Percentiles rank a stretch among this genome's conserved stretches.
Evolutionary conservation across 768 basidiomycete genomes (phyloP).

Genomic region (Hypholoma fasciculare): DNA sequence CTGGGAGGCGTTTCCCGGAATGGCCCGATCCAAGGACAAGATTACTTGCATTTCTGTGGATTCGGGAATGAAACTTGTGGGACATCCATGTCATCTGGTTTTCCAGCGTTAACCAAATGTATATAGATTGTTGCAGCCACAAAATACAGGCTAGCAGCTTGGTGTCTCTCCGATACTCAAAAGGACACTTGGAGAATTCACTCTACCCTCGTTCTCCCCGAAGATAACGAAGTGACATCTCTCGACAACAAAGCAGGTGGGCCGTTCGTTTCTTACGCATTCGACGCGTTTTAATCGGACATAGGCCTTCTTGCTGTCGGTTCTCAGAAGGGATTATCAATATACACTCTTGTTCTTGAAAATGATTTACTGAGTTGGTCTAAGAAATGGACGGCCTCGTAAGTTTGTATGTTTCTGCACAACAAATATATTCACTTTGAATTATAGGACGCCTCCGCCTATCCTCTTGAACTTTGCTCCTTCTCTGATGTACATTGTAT

Average conservation of each 20-base stretch:
- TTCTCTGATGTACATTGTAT: conserved; percentile 73
- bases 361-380: conserved; percentile 86
- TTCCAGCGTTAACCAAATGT: no score
- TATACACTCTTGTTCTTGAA: conserved; percentile 77
- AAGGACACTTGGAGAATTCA: conserved; percentile 76
- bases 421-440: conserved; percentile 2
- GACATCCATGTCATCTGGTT: conserved; percentile 25
- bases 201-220: conserved; percentile 71
- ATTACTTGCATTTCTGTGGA: conserved; percentile 73
- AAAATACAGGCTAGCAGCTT: conserved; percentile 68
- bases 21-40: conserved; percentile 37
- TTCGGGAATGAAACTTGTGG: conserved; percentile 77
- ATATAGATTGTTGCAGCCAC: conserved; percentile 73
- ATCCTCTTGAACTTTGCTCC: conserved; percentile 67
- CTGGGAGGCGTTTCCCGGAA: conserved; percentile 78
- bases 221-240: conserved; percentile 53
- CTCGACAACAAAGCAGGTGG: conserved; percentile 78
- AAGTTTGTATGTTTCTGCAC: conserved; percentile 21
- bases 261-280: not conserved
- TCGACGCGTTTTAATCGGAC: conserved; percentile 19
- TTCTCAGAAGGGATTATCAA: conserved; percentile 56
- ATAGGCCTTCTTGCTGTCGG: conserved; percentile 80
- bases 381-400: conserved; percentile 73
- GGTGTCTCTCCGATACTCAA: conserved; percentile 71
- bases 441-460: conserved; percentile 48